Evolutionary conservation across 2,329 filamentous ascomycete genomes (phyloP), one percentile per base, ranked within the genome.

Genomic region (Graphilbum ipis-grandicollis): DNA sequence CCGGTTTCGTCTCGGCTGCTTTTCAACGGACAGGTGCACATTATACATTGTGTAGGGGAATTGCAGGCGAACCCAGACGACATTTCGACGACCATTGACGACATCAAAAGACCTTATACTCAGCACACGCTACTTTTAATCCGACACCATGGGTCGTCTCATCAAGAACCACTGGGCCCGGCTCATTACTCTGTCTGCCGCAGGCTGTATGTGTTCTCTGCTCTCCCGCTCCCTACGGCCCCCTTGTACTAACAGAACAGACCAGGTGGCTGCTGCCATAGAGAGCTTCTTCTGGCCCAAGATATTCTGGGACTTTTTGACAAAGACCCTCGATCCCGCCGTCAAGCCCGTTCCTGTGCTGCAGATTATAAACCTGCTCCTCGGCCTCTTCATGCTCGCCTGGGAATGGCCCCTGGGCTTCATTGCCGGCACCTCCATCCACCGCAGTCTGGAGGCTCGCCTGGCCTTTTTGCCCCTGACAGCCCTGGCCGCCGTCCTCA

Each of bases 91-190:
- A 25, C 26, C 39, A 15, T 31, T n/a, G 19, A 21, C 26, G 37
- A 33, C 37, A 39, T 33, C 39, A 33, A 42, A 21, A 34, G 29
- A 39, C 33, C 19, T 21, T 23, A 19, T 28, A 19, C n/a, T n/a
- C n/a, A n/a, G n/a, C n/a, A n/a, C n/a, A n/a, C n/a, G 18, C 34
- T 18, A 31, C 33, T 19, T 23, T 5, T 33, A 26, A 32, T 28
- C 35, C 35, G 46, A 34, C 56, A 62, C 47, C 44, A 98, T 98
- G 90, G 90, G 90, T 58, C 90, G 79, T 61, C 76, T 98, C 54
- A 96, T 98, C 65, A 98, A 98, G 71, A 96, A 96, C 65, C 90
- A 98, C 66, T 93, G 84, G 84, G 90, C 85, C 48, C 79, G 90
- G 43, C 76, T 98, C 51, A 90, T 98, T 53, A 71, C 93, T 58